A percentile compares a stretch with the other conserved stretches of the same genome.
phyloP scores from a whole-genome alignment of 2,329 filamentous ascomycete genomes.

The Gnomoniopsis smithogilvyi region DNA sequence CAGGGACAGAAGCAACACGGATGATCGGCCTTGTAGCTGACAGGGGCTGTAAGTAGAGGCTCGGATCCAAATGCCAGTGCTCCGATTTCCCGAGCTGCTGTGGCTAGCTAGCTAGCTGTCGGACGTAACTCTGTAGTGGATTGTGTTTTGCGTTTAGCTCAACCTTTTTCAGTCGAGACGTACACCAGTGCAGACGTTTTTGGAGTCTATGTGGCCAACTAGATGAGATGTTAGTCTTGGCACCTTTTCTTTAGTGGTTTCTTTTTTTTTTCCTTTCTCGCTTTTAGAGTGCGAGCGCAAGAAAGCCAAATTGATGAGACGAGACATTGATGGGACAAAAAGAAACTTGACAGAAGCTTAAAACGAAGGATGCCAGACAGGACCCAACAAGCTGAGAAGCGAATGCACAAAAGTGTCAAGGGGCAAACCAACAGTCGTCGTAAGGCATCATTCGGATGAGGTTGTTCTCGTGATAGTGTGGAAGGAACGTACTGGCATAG shows the following conservation, averaged over 20 bases:
- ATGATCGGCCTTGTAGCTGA: constrained; percentile 18
- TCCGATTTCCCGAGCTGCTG: constrained; percentile 5
- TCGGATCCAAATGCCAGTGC: constrained; percentile 3
- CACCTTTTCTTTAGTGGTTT: neutral
- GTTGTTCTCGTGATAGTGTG: neutral
- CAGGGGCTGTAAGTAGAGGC: constrained; percentile 15
- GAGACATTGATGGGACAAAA: neutral
- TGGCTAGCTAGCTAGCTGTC: constrained; percentile 3
- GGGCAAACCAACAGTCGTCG: neutral
- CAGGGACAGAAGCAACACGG: constrained; percentile 15
- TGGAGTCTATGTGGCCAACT: neutral
- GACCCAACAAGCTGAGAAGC: neutral
- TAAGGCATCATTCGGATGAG: neutral
- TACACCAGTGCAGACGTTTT: neutral
- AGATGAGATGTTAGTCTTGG: neutral
- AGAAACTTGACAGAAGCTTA: constrained; percentile 19
- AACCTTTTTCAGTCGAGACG: neutral
- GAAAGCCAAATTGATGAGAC: neutral
- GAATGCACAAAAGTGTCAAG: neutral
- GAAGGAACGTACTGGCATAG: neutral
- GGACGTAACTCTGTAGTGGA: constrained; percentile 4
- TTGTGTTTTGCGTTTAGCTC: neutral
- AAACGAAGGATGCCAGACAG: constrained; percentile 7
- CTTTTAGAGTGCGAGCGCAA: no score
- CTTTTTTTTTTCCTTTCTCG: neutral